Evolutionary conservation across 1,284 basidiomycete species (phyloP).

Genomic region (Sanghuangporus baumii): DNA sequence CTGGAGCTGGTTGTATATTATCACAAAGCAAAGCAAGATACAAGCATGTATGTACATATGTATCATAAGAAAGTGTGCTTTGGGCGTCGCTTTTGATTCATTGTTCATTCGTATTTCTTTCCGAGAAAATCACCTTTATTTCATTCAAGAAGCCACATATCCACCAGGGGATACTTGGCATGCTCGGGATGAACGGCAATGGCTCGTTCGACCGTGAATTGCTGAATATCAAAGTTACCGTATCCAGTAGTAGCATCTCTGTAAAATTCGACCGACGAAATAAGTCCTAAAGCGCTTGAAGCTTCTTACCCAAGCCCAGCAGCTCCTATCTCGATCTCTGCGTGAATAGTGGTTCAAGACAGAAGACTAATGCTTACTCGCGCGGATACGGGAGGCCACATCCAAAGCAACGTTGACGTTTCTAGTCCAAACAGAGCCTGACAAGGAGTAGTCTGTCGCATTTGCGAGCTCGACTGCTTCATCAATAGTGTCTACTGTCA

Average conservation of each 20-base stretch:
- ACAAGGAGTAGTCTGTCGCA: constrained; percentile 48
- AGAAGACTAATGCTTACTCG: constrained; percentile 30
- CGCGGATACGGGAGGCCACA: constrained; percentile 43
- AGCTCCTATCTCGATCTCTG: constrained; percentile 22
- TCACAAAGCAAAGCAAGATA: background rate
- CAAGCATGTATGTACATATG: background rate
- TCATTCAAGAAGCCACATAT: background rate
- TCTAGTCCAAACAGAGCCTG: constrained; percentile 48
- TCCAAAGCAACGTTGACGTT: constrained; percentile 42
- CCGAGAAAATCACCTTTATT: background rate
- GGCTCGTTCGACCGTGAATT: constrained; percentile 42
- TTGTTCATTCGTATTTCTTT: background rate
- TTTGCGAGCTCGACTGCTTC: constrained; percentile 53
- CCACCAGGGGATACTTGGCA: constrained; percentile 18
- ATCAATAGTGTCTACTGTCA: constrained; percentile 42
- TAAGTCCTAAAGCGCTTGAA: too few species aligned
- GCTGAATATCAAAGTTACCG: constrained; percentile 45
- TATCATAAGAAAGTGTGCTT: background rate
- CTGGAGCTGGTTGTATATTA: background rate
- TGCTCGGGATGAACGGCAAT: constrained; percentile 37
- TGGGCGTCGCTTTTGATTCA: background rate
- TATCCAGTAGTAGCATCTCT: constrained; percentile 49
- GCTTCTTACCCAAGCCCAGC: constrained; percentile 28
- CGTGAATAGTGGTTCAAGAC: constrained; percentile 25
- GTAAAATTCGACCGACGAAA: background rate